These are phyloP conservation scores for Mallotus japonicus DNA, from an alignment of 441 rosid genomes.

Conservation along the genomic window DNA sequence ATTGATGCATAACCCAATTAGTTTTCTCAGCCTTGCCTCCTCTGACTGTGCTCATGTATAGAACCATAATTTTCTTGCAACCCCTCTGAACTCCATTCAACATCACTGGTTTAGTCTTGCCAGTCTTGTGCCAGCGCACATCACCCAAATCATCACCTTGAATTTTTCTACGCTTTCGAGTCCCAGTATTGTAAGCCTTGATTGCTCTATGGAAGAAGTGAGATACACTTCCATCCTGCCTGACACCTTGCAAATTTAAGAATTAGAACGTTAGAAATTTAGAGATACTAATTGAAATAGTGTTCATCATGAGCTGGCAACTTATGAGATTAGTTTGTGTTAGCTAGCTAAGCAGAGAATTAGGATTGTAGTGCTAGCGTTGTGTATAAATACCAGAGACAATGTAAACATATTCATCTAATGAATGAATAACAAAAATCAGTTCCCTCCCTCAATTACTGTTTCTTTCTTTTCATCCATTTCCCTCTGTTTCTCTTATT, in stretches of 20 bases:
- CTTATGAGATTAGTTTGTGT: no score
- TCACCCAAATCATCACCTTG: constrained; percentile 71
- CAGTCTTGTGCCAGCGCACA: constrained; percentile 98
- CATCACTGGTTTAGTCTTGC: constrained; percentile 76
- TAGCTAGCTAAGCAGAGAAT: no score
- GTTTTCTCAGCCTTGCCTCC: constrained; percentile 83
- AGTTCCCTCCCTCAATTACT: no score
- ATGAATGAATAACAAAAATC: no score
- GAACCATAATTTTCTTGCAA: constrained; percentile 92
- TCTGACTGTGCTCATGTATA: constrained; percentile 43
- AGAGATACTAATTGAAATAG: neutral
- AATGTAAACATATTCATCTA: no score
- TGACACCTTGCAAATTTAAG: constrained; percentile 46
- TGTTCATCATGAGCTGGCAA: no score
- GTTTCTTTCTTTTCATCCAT: no score
- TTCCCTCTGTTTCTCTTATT: no score
- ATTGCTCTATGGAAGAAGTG: constrained; percentile 89
- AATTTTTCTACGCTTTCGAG: constrained; percentile 89
- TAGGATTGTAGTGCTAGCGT: no score
- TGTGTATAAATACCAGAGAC: no score
- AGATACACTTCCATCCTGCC: constrained; percentile 67
- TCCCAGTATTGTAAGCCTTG: constrained; percentile 92
- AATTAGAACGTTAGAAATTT: constrained; percentile 6
- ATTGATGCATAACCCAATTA: constrained; percentile 97
- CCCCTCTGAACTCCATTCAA: constrained; percentile 77